phyloP scores from a whole-genome alignment of 2,329 filamentous ascomycete species.

The Graphiopsis chlorocephala region DNA sequence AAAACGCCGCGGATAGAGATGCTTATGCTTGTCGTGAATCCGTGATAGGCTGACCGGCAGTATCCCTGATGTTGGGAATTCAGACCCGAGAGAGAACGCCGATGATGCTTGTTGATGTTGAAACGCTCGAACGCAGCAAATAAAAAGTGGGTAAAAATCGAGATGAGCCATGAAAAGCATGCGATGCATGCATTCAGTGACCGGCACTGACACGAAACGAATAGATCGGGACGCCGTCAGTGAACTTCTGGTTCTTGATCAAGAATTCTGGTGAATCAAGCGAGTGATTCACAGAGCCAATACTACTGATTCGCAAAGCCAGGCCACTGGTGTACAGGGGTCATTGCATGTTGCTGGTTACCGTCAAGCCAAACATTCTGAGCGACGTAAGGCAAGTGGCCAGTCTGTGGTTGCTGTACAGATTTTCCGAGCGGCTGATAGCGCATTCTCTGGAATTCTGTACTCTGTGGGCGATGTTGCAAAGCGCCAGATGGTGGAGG shows the following conservation, averaged over 20 bases:
- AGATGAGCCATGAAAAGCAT: background rate
- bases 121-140: slow-evolving; percentile 14
- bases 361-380: slow-evolving; percentile 36
- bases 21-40: slow-evolving; percentile 5
- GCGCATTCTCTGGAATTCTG: slow-evolving; percentile 50
- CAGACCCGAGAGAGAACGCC: background rate
- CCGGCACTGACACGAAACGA: background rate
- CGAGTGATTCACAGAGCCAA: background rate
- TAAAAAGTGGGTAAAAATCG: background rate
- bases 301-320: slow-evolving; percentile 15
- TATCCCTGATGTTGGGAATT: background rate
- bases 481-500: slow-evolving; percentile 79
- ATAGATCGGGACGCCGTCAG: background rate
- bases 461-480: slow-evolving; percentile 51
- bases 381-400: slow-evolving; percentile 42
- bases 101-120: slow-evolving; percentile 4
- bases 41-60: slow-evolving; percentile 5
- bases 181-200: background rate
- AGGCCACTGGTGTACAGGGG: slow-evolving; percentile 16
- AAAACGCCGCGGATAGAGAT: background rate
- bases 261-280: background rate
- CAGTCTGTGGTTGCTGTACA: slow-evolving; percentile 44
- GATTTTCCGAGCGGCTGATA: slow-evolving; percentile 50
- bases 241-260: background rate
- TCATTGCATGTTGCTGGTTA: slow-evolving; percentile 16